These are phyloP conservation scores for Pyrus hybrid DNA, from an alignment of 331 rosid species.

Conservation along the genomic window DNA sequence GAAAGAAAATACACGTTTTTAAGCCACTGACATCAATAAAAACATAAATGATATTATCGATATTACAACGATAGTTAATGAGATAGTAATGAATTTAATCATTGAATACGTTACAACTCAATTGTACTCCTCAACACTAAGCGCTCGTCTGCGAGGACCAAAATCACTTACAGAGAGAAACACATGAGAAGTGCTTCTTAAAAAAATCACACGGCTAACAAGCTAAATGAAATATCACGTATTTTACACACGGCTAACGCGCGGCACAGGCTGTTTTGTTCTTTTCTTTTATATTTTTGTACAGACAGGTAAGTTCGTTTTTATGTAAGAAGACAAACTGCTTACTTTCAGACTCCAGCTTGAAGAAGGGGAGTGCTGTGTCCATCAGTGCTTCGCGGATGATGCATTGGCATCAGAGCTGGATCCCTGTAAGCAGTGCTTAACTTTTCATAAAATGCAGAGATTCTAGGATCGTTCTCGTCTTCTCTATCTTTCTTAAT, in stretches of 20 bases:
- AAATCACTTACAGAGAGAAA: background rate
- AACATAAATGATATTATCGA: no score
- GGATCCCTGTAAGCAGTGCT: constrained; percentile 59
- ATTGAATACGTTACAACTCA: background rate
- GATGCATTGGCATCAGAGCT: constrained; percentile 33
- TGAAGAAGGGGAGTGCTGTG: constrained; percentile 50
- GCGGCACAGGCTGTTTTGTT: background rate
- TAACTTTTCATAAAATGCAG: constrained; percentile 45
- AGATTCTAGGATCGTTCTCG: constrained; percentile 32
- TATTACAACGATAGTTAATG: background rate
- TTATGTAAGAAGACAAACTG: background rate
- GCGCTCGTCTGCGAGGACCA: background rate
- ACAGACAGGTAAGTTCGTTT: background rate
- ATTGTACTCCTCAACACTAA: background rate
- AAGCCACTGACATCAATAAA: background rate
- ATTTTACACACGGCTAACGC: no score
- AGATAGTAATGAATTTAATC: background rate
- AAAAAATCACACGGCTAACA: background rate
- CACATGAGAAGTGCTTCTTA: background rate
- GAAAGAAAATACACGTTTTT: background rate
- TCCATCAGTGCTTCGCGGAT: constrained; percentile 27
- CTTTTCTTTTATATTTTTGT: background rate
- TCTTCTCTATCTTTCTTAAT: constrained; percentile 66
- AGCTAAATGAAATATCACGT: background rate
- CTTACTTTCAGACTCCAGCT: constrained; percentile 22